Evolutionary conservation across 306 rosid species (phyloP).

Genomic region (Hippophae tibetana): DNA sequence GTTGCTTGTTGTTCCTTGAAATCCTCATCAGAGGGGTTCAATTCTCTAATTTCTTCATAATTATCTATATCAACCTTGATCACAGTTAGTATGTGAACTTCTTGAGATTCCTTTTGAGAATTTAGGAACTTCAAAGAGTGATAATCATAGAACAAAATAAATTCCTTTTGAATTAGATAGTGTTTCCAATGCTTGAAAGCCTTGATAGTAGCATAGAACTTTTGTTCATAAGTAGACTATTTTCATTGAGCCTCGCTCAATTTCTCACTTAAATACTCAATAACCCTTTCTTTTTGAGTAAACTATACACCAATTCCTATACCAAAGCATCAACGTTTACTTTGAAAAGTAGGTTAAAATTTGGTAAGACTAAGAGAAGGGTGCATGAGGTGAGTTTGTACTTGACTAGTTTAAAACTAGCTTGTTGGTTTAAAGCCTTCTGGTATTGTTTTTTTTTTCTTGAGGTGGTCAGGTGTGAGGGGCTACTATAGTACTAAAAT

Average conservation of each 20-base stretch:
- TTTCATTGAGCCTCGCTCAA: neutral
- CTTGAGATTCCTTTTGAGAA: neutral
- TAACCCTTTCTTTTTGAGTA: too few species aligned
- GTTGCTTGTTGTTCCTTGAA: neutral
- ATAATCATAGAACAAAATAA: neutral
- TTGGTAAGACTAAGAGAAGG: neutral
- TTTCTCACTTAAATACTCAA: neutral
- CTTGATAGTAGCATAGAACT: neutral
- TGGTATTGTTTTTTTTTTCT: neutral
- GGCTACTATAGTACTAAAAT: neutral
- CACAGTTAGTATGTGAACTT: too few species aligned
- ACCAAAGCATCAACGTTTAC: neutral
- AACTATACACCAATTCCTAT: neutral
- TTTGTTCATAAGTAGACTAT: neutral
- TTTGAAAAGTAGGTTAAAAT: neutral
- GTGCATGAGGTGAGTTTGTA: neutral
- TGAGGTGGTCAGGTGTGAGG: neutral
- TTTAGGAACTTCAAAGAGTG: neutral
- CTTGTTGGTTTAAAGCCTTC: neutral
- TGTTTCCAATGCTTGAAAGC: too few species aligned
- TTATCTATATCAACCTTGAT: too few species aligned
- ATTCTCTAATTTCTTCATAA: neutral
- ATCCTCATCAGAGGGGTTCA: neutral
- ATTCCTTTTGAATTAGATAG: too few species aligned
- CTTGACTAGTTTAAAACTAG: neutral